A percentile compares a stretch with the other conserved stretches of the same genome.
phyloP scores from a whole-genome alignment of 495 filamentous ascomycete species.

The Massariosphaeria phaeospora region DNA sequence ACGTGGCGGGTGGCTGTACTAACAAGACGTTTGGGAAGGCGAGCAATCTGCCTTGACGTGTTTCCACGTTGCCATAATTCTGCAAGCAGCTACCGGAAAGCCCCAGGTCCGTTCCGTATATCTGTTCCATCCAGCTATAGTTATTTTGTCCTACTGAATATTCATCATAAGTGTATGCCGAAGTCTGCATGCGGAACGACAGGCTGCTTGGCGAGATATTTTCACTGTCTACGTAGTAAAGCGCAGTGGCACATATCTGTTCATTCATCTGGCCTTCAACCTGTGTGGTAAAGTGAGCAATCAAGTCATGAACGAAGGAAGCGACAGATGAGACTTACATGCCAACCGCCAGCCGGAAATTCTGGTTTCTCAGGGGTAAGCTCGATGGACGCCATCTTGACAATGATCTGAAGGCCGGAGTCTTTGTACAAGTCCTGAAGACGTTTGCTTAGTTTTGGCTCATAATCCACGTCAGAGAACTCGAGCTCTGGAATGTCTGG shows the following conservation, averaged over 20 bases:
- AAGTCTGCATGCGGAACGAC: slow-evolving; percentile 41
- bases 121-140: slow-evolving; percentile 14
- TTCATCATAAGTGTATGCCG: slow-evolving; percentile 1
- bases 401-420: slow-evolving; percentile 54
- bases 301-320: neutral
- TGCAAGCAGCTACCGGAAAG: slow-evolving; percentile 5
- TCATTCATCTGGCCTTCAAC: slow-evolving; percentile 37
- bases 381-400: slow-evolving; percentile 59
- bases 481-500: slow-evolving; percentile 14
- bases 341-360: slow-evolving; percentile 48
- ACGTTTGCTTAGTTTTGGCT: neutral
- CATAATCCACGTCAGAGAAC: slow-evolving; percentile 19
- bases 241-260: slow-evolving; percentile 36
- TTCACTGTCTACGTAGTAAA: slow-evolving; percentile 49
- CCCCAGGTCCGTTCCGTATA: slow-evolving; percentile 14
- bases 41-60: slow-evolving; percentile 27
- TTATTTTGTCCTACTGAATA: neutral
- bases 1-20: neutral
- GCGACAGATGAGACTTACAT: slow-evolving; percentile 12
- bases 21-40: slow-evolving; percentile 37
- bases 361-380: slow-evolving; percentile 54
- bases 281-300: neutral
- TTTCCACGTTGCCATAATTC: slow-evolving; percentile 22
- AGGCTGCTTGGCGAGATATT: slow-evolving; percentile 57
- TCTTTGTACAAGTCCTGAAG: slow-evolving; percentile 13